These are phyloP conservation scores for Xylaria sp. DNA, from an alignment of 2,329 filamentous ascomycete species.

Conservation along the genomic window DNA sequence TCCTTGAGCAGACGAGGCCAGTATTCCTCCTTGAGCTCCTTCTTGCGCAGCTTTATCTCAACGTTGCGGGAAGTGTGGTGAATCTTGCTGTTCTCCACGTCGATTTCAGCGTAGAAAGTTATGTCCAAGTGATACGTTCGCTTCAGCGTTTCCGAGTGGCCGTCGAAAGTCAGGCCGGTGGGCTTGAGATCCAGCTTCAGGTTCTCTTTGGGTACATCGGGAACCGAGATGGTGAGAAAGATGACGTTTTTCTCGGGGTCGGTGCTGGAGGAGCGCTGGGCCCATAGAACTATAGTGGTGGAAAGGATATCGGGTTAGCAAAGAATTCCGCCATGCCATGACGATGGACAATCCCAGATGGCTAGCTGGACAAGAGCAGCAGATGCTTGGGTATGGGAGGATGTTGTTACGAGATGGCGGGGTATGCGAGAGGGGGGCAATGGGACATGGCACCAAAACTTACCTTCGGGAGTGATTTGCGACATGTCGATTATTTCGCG, in stretches of 20 bases:
- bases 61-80: slow-evolving; percentile 88
- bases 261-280: slow-evolving; percentile 85
- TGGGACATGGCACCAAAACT: slow-evolving; percentile 20
- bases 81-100: slow-evolving; percentile 80
- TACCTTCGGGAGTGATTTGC: slow-evolving; percentile 49
- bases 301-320: slow-evolving; percentile 16
- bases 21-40: slow-evolving; percentile 91
- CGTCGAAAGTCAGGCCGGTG: slow-evolving; percentile 78
- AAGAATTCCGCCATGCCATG: neutral
- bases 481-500: slow-evolving; percentile 33
- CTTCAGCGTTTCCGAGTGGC: slow-evolving; percentile 83
- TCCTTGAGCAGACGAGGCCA: slow-evolving; percentile 97
- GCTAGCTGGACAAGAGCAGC: neutral
- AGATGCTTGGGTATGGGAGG: neutral
- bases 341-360: neutral
- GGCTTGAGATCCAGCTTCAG: slow-evolving; percentile 85
- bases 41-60: slow-evolving; percentile 93
- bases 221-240: slow-evolving; percentile 88
- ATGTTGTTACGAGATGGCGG: slow-evolving; percentile 12
- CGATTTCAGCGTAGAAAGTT: slow-evolving; percentile 90
- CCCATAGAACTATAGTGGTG: slow-evolving; percentile 80
- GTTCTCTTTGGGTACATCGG: slow-evolving; percentile 78
- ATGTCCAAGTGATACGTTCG: slow-evolving; percentile 84
- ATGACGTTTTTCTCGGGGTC: slow-evolving; percentile 91
- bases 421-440: slow-evolving; percentile 1